Conservation (phyloP, 768 basidiomycete genomes). For the Xerocomellus chrysenteron region DNA sequence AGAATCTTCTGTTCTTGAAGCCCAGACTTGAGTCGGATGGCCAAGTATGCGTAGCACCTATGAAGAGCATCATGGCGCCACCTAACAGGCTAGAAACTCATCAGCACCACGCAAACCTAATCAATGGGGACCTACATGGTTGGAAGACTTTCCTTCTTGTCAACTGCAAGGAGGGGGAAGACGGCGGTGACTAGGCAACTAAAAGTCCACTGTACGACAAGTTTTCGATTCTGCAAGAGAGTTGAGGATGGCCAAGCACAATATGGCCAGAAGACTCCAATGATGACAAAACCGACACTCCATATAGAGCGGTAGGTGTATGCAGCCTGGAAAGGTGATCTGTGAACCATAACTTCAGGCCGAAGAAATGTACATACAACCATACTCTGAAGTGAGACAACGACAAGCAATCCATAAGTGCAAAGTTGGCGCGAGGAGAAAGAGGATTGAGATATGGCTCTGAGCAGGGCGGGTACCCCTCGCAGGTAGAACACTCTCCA, state of each 20-base stretch:
- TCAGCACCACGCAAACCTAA: constrained; percentile 7
- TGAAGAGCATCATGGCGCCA: constrained; percentile 43
- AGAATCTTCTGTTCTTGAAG: not conserved
- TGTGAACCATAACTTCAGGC: not conserved
- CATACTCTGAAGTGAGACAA: constrained; percentile 60
- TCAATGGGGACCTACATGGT: constrained; percentile 53
- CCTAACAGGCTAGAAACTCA: constrained; percentile 42
- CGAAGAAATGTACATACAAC: constrained; percentile 50
- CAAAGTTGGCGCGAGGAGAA: constrained; percentile 23
- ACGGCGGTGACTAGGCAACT: constrained; percentile 56
- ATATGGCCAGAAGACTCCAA: constrained; percentile 68
- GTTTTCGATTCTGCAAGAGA: constrained; percentile 24
- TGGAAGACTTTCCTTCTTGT: constrained; percentile 61
- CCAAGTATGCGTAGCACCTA: constrained; percentile 29
- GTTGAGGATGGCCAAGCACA: constrained; percentile 44
- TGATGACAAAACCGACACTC: constrained; percentile 61
- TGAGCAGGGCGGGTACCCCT: constrained; percentile 20
- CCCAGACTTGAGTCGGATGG: not conserved
- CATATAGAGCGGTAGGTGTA: constrained; percentile 73
- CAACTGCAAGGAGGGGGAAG: constrained; percentile 72
- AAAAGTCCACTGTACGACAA: constrained; percentile 43
- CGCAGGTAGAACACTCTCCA: constrained; percentile 56
- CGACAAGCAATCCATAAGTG: constrained; percentile 33
- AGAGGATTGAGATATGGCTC: constrained; percentile 19
- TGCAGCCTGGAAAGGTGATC: constrained; percentile 45